Base-by-base conservation (phyloP, 129 eudicot species). In the Arctium lappa region DNA sequence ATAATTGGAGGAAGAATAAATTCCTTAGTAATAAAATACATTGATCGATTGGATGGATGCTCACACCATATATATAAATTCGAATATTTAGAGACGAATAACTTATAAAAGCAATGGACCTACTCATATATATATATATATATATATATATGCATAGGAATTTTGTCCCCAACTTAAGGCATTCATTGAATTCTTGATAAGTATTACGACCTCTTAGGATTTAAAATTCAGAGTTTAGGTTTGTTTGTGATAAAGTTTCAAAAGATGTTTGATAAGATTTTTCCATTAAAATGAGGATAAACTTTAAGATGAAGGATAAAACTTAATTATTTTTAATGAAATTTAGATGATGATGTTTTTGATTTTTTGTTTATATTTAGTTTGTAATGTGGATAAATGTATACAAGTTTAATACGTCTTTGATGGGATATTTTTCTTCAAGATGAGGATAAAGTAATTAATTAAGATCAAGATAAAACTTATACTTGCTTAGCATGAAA, bases 1-100 rank as follows among this genome's bases (percentile, higher is more conserved):
- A 83, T 83, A 56, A 71, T 77, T 77, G 79, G 16, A 39, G 42
- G 31, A 69, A 60, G 86, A 56, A 83, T 83, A 78, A 83, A 83
- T 83, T 83, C 86, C 40, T 30, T 69, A 12, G 60, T 76, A 22
- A 82, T 32, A 65, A 65, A 72, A 77, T 83, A 78, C 73, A 72
- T 38, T 78, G 75, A 78, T 71, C 78, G 86, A 83, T 78, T 40
- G 69, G 86, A 83, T 72, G 62, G 74, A 83, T 83, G 82, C 86
- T 78, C 81, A 15, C 79, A 36, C 73, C 79, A 50, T 50, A 69
- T 33, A 76, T 62, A 82, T 72, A 40, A 72, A 69, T 62, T 83
- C 38, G 83, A 78, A 83, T 83, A 83, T 77, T 70, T 83, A 39
- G 65, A 30, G 78, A 60, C 7, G 79, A 83, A 72, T 83, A 71